Evolutionary conservation across 768 basidiomycete species (phyloP), one percentile per base, ranked within the genome.

Genomic region (Lactarius evosmus): DNA sequence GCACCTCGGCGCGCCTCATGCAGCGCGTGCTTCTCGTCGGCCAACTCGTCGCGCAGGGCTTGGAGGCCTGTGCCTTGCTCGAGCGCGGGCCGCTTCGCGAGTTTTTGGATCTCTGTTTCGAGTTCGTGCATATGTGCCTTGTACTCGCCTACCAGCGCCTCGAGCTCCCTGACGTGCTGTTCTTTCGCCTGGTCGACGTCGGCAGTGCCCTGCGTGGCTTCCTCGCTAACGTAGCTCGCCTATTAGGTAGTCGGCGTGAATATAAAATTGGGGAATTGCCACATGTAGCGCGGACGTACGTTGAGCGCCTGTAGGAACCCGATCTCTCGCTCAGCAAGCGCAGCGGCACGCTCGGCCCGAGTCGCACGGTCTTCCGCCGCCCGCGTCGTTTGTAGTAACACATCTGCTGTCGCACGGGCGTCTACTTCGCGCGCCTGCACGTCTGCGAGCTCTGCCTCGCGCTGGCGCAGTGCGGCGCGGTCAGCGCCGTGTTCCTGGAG

Each of bases 401-500:
- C 62, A 9, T 70, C 71, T 1, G 77, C 73, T 7, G 67, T 69
- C 3, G 75, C 69, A 46, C 75, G 75, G 0, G 77, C 67, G 52
- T 83, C 79, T 1, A 71, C 62, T 17, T 69, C 55, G 2, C 64
- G 70, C 1, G 57, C 56, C 17, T 52, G 58, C 16, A 38, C 62
- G 2, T 67, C 62, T 12, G 66, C 66, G 6, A 87, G 72, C 60
- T 88, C 82, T 0, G 77, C 76, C 65, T 87, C 84, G 22, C 83
- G 82, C 19, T 75, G 77, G 0, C 78, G 80, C 3, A 89, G 78
- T 8, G 81, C 70, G 0, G 87, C 86, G 0, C 72, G 62, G 27
- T 79, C 83, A 0, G 82, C 77, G 1, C 89, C 89, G 33, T 88
- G 82, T 38, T 88, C 83, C 67, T 90, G 88, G 1, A 90, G 79